Evolutionary conservation across 257 asterid genomes (phyloP).

Genomic region (Scutellaria barbata): DNA sequence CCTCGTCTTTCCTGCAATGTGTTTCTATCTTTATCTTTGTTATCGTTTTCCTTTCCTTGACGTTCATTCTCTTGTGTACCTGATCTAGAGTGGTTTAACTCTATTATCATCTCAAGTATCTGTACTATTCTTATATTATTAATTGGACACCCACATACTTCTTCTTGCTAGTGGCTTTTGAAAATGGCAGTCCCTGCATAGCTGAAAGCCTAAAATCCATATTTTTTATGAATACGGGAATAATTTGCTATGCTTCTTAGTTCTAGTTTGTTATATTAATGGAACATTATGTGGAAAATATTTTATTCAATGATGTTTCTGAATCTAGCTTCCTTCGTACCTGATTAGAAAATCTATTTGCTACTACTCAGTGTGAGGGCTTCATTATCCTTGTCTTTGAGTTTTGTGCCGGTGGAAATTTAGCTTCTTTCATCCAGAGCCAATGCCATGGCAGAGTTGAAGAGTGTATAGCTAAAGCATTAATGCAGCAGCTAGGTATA

Average conservation of each 20-base stretch:
- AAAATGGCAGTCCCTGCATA: neutral
- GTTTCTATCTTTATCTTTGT: neutral
- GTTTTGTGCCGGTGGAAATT: conserved; percentile 59
- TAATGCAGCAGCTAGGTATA: conserved; percentile 60
- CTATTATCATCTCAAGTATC: neutral
- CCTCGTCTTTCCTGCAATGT: neutral
- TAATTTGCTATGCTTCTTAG: too few species aligned
- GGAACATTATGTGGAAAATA: neutral
- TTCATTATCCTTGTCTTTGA: conserved; percentile 51
- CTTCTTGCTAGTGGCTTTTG: neutral
- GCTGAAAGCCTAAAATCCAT: neutral
- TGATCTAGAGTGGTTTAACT: neutral
- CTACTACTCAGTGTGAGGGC: conserved; percentile 44
- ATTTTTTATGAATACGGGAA: too few species aligned
- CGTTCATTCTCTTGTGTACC: neutral
- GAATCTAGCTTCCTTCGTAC: neutral
- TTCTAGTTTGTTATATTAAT: neutral
- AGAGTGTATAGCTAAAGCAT: conserved; percentile 45
- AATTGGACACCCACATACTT: neutral
- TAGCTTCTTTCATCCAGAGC: conserved; percentile 50
- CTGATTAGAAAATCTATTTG: neutral
- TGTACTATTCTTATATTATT: neutral
- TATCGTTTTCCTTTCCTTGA: neutral
- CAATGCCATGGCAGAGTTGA: conserved; percentile 56
- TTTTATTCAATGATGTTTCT: neutral